Percentiles rank a stretch among this genome's conserved stretches.
phyloP scores from a whole-genome alignment of 192 early-diverging fungal genomes.

The Pecoramyces ruminantium region DNA sequence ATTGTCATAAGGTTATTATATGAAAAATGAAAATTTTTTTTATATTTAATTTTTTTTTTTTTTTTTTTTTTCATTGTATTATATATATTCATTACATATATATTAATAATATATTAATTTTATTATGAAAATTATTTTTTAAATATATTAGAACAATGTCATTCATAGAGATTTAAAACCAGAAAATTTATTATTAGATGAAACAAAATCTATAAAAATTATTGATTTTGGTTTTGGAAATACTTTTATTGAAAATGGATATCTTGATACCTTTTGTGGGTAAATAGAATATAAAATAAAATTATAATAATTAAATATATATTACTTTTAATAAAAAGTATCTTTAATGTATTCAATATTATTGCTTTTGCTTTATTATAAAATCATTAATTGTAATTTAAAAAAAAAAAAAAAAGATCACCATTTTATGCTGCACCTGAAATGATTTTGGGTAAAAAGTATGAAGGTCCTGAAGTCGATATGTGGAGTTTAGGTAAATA shows the following conservation, averaged over 20 bases:
- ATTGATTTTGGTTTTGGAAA: slow-evolving; percentile 85
- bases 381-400: no score
- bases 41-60: no score
- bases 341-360: no score
- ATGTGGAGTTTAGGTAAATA: slow-evolving; percentile 65
- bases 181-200: background rate
- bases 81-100: no score
- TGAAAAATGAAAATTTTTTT: no score
- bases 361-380: no score
- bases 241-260: slow-evolving; percentile 25
- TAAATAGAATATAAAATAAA: slow-evolving; percentile 8
- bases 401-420: slow-evolving; percentile 9
- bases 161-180: background rate
- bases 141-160: background rate
- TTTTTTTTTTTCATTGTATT: no score
- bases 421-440: slow-evolving; percentile 76
- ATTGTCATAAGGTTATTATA: slow-evolving; percentile 20
- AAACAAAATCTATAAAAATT: slow-evolving; percentile 39
- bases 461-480: slow-evolving; percentile 74
- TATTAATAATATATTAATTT: no score
- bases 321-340: no score
- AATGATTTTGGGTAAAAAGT: slow-evolving; percentile 63
- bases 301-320: no score
- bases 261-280: slow-evolving; percentile 30
- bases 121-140: no score